These are phyloP conservation scores for Hymenoscyphus albidus DNA, from an alignment of 2,329 filamentous ascomycete genomes.

Conservation along the genomic window DNA sequence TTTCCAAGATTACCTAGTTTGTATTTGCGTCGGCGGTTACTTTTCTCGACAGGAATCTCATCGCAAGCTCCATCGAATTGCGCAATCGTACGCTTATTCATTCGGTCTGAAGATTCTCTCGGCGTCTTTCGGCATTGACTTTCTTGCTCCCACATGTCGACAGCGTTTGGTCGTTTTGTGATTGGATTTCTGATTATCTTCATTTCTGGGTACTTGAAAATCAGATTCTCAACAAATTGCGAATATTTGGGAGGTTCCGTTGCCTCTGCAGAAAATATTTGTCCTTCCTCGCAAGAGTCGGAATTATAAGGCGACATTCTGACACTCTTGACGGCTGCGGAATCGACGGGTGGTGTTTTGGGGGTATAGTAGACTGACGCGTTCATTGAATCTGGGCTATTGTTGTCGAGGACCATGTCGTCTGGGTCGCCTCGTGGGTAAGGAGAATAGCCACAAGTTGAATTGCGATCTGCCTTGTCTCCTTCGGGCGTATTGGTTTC, in stretches of 20 bases:
- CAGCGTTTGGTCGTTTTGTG: conserved; percentile 21
- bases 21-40: conserved; percentile 2
- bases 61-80: conserved; percentile 8
- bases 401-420: conserved; percentile 1
- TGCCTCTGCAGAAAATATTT: background rate
- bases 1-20: conserved; percentile 6
- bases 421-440: background rate
- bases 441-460: background rate
- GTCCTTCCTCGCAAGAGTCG: background rate
- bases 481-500: background rate
- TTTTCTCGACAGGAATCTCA: background rate
- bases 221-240: conserved; percentile 19
- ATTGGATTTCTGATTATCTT: conserved; percentile 20
- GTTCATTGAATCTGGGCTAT: background rate
- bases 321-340: background rate
- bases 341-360: background rate
- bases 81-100: background rate
- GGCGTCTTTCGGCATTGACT: conserved; percentile 9
- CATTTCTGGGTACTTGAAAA: conserved; percentile 22
- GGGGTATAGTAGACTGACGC: background rate
- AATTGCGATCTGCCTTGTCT: background rate
- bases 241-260: conserved; percentile 14
- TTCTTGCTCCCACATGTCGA: conserved; percentile 23
- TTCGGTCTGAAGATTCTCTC: background rate
- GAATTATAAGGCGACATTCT: background rate